phyloP scores from a whole-genome alignment of 129 eudicot genomes.

The Saposhnikovia divaricata region DNA sequence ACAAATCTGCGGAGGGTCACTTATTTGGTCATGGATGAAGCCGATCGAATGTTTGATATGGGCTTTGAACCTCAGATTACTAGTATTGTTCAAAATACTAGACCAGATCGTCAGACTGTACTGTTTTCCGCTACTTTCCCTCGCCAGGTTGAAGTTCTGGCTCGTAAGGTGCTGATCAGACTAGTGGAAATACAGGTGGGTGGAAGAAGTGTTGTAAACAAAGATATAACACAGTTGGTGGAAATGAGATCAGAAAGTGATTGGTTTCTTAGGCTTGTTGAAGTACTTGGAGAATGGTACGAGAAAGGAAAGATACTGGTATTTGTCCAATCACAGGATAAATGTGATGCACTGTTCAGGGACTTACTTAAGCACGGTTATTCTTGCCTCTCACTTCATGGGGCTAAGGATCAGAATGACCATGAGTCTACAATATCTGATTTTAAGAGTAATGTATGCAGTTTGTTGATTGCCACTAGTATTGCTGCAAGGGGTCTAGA shows the following conservation, averaged over 20 bases:
- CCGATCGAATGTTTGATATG: constrained; percentile 42
- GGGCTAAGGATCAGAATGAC: constrained; percentile 31
- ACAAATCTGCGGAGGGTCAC: constrained; percentile 29
- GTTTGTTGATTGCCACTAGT: constrained; percentile 30
- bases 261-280: constrained; percentile 24
- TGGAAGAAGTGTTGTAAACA: constrained; percentile 33
- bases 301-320: constrained; percentile 30
- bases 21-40: constrained; percentile 34
- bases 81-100: constrained; percentile 17
- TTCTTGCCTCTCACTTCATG: constrained; percentile 32
- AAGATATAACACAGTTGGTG: constrained; percentile 29
- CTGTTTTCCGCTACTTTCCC: constrained; percentile 36
- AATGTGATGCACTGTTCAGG: constrained; percentile 25
- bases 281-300: constrained; percentile 35
- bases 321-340: constrained; percentile 30
- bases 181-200: constrained; percentile 38
- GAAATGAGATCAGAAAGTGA: constrained; percentile 29
- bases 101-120: constrained; percentile 32
- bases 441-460: constrained; percentile 30
- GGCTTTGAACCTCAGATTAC: constrained; percentile 35
- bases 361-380: constrained; percentile 29
- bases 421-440: constrained; percentile 31
- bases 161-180: constrained; percentile 23
- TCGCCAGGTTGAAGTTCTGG: constrained; percentile 28
- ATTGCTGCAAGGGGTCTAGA: constrained; percentile 32